These are phyloP conservation scores for Microthlaspi erraticum DNA, from an alignment of 345 rosid genomes.

Conservation along the genomic window DNA sequence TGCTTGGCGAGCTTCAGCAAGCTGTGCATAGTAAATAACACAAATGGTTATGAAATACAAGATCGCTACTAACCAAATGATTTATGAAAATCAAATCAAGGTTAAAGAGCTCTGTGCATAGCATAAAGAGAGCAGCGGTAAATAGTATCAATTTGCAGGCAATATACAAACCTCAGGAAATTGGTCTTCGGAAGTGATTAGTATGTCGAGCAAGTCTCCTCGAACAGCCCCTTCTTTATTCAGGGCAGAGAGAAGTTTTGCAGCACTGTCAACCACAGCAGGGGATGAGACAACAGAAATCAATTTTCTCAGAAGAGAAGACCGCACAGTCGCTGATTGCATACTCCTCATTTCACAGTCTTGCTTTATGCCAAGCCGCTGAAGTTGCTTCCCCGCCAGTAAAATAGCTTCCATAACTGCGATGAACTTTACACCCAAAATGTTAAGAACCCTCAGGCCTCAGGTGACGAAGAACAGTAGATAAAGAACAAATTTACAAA, in stretches of 20 bases:
- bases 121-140: constrained; percentile 14
- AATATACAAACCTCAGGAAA: constrained; percentile 71
- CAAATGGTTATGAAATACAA: constrained; percentile 3
- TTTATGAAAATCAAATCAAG: constrained; percentile 12
- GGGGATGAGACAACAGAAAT: constrained; percentile 74
- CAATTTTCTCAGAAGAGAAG: constrained; percentile 67
- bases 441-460: constrained; percentile 43
- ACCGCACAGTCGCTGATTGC: constrained; percentile 44
- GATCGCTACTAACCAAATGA: neutral
- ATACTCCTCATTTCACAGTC: constrained; percentile 42
- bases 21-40: constrained; percentile 51
- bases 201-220: constrained; percentile 68
- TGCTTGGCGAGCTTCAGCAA: constrained; percentile 66
- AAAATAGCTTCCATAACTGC: constrained; percentile 84
- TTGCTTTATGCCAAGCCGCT: constrained; percentile 59
- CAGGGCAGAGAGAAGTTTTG: constrained; percentile 67
- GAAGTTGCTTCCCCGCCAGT: constrained; percentile 76
- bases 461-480: constrained; percentile 10
- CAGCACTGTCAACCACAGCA: constrained; percentile 62
- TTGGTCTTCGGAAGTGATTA: constrained; percentile 60
- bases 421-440: constrained; percentile 66
- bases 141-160: constrained; percentile 5
- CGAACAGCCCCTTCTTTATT: constrained; percentile 80
- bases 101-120: constrained; percentile 18
- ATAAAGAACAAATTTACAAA: constrained; percentile 17